These are phyloP conservation scores for Malania oleifera DNA, from an alignment of 164 flowering plant species.

Conservation along the genomic window DNA sequence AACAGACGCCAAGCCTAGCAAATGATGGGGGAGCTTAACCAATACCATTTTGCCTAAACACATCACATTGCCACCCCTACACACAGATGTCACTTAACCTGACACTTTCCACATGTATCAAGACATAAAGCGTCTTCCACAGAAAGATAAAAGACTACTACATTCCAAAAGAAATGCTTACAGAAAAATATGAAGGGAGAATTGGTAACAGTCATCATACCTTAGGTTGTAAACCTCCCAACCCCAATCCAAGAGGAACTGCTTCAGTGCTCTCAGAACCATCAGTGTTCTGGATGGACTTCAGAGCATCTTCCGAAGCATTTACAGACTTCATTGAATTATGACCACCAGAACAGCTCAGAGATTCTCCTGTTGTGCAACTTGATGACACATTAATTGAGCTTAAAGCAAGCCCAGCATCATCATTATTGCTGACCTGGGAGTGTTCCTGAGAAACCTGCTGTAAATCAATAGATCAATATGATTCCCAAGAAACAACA, in stretches of 20 bases:
- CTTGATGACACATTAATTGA: conserved; percentile 20
- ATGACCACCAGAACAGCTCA: conserved; percentile 21
- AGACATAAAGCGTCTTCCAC: too few species aligned
- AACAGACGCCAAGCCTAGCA: too few species aligned
- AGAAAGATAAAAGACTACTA: too few species aligned
- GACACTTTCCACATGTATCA: too few species aligned
- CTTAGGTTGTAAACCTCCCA: conserved; percentile 75
- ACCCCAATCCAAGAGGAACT: conserved; percentile 85
- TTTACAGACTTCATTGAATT: conserved; percentile 15
- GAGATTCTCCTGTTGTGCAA: conserved; percentile 15
- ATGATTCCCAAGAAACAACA: not conserved
- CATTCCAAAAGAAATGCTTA: not conserved
- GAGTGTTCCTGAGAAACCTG: conserved; percentile 20
- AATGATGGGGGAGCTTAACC: too few species aligned
- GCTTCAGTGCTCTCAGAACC: conserved; percentile 22
- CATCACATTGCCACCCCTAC: too few species aligned
- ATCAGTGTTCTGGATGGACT: conserved; percentile 22
- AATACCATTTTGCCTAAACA: too few species aligned
- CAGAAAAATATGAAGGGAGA: not conserved
- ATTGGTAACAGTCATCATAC: conserved; percentile 24
- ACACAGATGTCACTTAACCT: too few species aligned
- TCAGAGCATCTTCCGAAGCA: conserved; percentile 19
- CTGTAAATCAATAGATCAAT: not conserved
- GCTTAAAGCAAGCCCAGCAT: conserved; percentile 7
- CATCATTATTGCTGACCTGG: conserved; percentile 15